phyloP scores from a whole-genome alignment of 805 yeast species.

The Metschnikowia anglica region DNA sequence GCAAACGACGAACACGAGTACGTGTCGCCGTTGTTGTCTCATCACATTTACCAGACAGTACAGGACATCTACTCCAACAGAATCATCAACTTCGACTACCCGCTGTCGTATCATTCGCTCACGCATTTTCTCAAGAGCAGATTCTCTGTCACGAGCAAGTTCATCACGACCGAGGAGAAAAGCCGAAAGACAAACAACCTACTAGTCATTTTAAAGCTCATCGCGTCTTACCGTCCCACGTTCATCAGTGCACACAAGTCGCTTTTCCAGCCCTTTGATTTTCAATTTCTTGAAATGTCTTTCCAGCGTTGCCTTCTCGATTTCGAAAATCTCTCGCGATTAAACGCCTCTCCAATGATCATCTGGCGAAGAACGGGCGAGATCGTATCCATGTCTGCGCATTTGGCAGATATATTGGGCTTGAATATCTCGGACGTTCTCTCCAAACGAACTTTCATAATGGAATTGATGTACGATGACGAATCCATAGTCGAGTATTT shows the following conservation, averaged over 20 bases:
- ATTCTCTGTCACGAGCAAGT: conserved; percentile 50
- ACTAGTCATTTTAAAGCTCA: conserved; percentile 49
- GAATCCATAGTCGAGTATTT: conserved; percentile 71
- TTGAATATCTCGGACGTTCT: conserved; percentile 57
- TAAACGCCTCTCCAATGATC: conserved; percentile 75
- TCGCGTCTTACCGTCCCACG: conserved; percentile 70
- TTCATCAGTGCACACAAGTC: conserved; percentile 75
- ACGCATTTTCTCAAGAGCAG: conserved; percentile 54
- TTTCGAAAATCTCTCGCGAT: conserved; percentile 42
- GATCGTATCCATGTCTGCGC: conserved; percentile 74
- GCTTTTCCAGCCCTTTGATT: conserved; percentile 63
- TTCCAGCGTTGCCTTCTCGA: conserved; percentile 46
- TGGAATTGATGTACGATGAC: conserved; percentile 78
- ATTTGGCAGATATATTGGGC: conserved; percentile 68
- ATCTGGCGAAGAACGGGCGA: conserved; percentile 89
- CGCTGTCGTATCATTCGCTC: conserved; percentile 60
- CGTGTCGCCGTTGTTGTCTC: conserved; percentile 55
- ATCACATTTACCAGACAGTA: conserved; percentile 53
- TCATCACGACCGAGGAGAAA: conserved; percentile 29
- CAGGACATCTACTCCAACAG: conserved; percentile 49
- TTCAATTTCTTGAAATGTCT: conserved; percentile 50
- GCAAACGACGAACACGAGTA: conserved; percentile 35
- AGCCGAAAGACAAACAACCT: conserved; percentile 33
- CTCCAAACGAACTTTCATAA: conserved; percentile 61
- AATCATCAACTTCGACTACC: conserved; percentile 56